These are phyloP conservation scores for Phytophthora boehmeriae DNA, from an alignment of 352 stramenopile genomes.

Conservation along the genomic window DNA sequence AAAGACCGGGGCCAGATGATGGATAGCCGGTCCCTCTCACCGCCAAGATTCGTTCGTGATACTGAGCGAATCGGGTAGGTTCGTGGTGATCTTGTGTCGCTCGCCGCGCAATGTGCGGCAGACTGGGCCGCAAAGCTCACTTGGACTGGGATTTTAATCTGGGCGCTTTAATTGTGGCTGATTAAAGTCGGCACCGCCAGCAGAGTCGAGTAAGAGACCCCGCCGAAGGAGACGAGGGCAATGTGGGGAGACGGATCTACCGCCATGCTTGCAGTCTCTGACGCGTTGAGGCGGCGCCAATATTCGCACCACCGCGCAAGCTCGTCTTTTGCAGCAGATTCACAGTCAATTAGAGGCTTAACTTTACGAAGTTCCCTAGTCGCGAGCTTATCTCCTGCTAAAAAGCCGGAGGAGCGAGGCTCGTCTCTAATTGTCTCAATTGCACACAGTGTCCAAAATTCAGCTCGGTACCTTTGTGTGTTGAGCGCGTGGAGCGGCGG, in stretches of 20 bases:
- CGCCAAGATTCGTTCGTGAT: conserved; percentile 12
- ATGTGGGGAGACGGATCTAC: too few relatives aligned
- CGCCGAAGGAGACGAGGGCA: too few relatives aligned
- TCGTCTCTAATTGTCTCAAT: background rate
- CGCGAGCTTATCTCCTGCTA: background rate
- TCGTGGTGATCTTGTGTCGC: background rate
- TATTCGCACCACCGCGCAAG: background rate
- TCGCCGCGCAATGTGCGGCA: background rate
- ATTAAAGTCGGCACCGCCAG: too few relatives aligned
- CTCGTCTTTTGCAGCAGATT: background rate
- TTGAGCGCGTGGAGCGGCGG: too few relatives aligned
- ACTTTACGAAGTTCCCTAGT: conserved; percentile 8
- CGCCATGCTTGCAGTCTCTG: too few relatives aligned
- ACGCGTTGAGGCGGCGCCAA: too few relatives aligned
- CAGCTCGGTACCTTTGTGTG: too few relatives aligned
- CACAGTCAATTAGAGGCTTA: background rate
- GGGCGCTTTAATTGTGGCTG: too few relatives aligned
- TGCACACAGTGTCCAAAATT: background rate
- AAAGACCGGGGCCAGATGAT: conserved; percentile 22
- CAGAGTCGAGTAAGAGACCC: background rate
- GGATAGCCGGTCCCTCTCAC: conserved; percentile 13
- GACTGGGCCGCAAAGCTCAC: too few relatives aligned
- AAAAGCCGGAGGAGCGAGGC: conserved; percentile 24
- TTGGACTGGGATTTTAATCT: background rate
- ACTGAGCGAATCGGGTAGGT: background rate